Conservation (phyloP, 2,329 filamentous ascomycete species). For the Didymella keratinophila region DNA sequence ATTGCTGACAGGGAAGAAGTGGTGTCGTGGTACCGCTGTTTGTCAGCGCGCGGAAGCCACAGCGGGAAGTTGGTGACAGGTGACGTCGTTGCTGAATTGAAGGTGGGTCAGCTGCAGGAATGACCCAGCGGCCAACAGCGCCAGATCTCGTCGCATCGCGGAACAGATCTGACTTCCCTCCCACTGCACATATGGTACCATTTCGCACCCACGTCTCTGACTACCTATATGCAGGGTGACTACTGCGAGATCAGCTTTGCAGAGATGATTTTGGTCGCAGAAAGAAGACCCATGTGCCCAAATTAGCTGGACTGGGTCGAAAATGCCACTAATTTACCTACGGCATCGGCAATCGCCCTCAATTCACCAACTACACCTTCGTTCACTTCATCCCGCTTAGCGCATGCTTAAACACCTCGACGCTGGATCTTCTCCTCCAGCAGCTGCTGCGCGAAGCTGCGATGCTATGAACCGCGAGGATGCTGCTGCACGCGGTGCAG, state of each 20-base stretch:
- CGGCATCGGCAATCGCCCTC: neutral
- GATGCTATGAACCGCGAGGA: no score
- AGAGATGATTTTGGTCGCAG: constrained; percentile 17
- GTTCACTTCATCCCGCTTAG: constrained; percentile 29
- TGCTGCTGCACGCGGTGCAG: no score
- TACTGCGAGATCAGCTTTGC: neutral
- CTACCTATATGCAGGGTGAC: neutral
- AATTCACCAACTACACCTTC: constrained; percentile 34
- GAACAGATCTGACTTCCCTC: neutral
- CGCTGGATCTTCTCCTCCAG: no score
- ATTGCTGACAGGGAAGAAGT: constrained; percentile 29
- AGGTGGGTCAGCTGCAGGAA: constrained; percentile 21
- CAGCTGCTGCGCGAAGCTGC: no score
- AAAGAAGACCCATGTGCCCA: constrained; percentile 18
- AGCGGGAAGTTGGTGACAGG: neutral
- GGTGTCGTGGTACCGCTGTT: constrained; percentile 33
- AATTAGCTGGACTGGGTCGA: constrained; percentile 31
- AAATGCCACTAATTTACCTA: constrained; percentile 6
- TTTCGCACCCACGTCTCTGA: no score
- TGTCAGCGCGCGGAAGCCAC: constrained; percentile 36
- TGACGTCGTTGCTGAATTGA: constrained; percentile 12
- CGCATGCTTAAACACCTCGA: constrained; percentile 41
- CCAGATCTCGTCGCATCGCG: constrained; percentile 24
- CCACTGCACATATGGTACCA: neutral
- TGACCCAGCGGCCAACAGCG: constrained; percentile 23